Conservation (phyloP, 495 filamentous ascomycete genomes). For the Penicillium robsamsonii region DNA sequence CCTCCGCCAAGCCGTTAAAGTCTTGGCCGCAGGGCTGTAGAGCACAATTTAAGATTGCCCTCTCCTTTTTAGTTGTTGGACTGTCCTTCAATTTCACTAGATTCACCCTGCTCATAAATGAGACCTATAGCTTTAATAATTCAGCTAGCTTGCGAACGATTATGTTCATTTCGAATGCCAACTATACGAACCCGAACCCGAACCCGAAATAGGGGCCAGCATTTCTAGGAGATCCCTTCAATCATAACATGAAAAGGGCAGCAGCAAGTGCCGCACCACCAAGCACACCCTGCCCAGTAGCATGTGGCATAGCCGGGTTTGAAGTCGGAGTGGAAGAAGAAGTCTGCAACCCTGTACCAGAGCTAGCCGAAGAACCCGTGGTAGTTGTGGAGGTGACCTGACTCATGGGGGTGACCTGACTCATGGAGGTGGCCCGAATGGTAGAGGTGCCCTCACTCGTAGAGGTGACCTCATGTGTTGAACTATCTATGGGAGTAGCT, state of each 20-base stretch:
- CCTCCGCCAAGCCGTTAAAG: no score
- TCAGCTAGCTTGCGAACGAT: no score
- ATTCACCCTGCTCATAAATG: no score
- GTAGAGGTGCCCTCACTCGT: no score
- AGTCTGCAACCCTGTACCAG: background rate
- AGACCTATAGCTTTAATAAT: no score
- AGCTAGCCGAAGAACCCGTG: background rate
- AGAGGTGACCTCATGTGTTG: background rate
- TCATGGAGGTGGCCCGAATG: no score
- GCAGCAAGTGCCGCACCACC: background rate
- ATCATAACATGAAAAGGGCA: background rate
- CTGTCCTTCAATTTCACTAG: no score
- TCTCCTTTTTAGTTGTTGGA: no score
- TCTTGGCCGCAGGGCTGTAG: no score
- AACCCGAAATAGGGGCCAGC: background rate
- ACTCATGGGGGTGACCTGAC: no score
- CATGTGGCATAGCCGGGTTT: background rate
- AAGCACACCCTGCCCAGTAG: background rate
- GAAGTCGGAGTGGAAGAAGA: background rate
- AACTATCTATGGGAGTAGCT: conserved; percentile 9
- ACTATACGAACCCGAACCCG: background rate
- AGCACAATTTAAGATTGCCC: no score
- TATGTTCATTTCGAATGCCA: no score
- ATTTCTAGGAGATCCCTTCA: background rate
- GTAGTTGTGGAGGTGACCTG: conserved; percentile 1